Percentiles rank a stretch among this genome's conserved stretches.
Evolutionary conservation across 192 early-diverging fungal genomes (phyloP).

Genomic region (Backusella psychrophila): DNA sequence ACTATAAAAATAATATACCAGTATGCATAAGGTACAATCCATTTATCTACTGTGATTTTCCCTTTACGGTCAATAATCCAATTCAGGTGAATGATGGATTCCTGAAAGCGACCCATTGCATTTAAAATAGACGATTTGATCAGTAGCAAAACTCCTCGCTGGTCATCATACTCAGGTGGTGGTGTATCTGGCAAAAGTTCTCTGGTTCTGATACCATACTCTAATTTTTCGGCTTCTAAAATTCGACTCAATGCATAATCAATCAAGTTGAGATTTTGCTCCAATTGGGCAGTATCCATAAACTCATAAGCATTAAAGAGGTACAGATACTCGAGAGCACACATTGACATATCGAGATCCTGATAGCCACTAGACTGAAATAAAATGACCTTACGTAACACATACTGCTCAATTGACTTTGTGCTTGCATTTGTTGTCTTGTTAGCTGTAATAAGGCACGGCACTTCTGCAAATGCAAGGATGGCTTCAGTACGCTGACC

Average conservation of each 20-base stretch:
- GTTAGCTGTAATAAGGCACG: slow-evolving; percentile 36
- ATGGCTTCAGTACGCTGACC: slow-evolving; percentile 76
- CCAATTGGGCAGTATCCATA: slow-evolving; percentile 37
- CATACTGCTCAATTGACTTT: slow-evolving; percentile 46
- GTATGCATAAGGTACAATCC: slow-evolving; percentile 52
- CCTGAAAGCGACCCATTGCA: slow-evolving; percentile 39
- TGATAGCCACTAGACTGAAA: slow-evolving; percentile 41
- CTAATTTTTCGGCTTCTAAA: slow-evolving; percentile 31
- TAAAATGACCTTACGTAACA: slow-evolving; percentile 43
- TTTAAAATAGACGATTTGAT: slow-evolving; percentile 51
- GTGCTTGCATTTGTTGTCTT: slow-evolving; percentile 42
- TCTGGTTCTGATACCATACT: slow-evolving; percentile 31
- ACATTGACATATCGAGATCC: slow-evolving; percentile 39
- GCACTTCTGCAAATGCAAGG: slow-evolving; percentile 54
- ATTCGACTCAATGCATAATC: slow-evolving; percentile 24
- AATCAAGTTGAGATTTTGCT: slow-evolving; percentile 24
- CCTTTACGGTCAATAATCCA: slow-evolving; percentile 50
- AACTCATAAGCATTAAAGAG: slow-evolving; percentile 50
- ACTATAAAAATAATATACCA: slow-evolving; percentile 30
- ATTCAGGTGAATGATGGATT: slow-evolving; percentile 39
- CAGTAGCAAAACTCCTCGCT: slow-evolving; percentile 41
- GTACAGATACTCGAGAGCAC: slow-evolving; percentile 47
- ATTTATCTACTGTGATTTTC: slow-evolving; percentile 41
- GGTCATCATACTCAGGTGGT: slow-evolving; percentile 37
- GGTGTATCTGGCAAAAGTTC: slow-evolving; percentile 31